phyloP scores from a whole-genome alignment of 2,329 filamentous ascomycete species.

The Pyricularia grisea region DNA sequence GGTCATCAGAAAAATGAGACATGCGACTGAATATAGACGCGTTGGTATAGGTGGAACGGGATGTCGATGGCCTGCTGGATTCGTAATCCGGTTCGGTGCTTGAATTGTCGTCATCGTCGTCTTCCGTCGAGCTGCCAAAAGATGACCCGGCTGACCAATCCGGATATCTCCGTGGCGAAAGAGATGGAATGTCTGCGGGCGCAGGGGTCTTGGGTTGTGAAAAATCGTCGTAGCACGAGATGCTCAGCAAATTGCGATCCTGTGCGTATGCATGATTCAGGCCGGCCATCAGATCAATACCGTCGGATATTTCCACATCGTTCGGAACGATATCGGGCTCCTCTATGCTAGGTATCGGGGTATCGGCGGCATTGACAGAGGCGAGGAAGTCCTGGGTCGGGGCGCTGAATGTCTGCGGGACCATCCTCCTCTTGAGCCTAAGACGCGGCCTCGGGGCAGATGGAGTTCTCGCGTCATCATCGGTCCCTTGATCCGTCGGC shows the following conservation, averaged over 20 bases:
- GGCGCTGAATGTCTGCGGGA: constrained; percentile 34
- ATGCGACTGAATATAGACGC: constrained; percentile 47
- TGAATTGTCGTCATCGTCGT: constrained; percentile 29
- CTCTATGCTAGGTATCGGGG: constrained; percentile 57
- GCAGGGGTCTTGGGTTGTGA: constrained; percentile 46
- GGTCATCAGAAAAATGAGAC: constrained; percentile 41
- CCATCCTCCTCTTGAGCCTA: constrained; percentile 44
- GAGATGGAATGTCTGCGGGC: constrained; percentile 32
- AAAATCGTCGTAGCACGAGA: not conserved
- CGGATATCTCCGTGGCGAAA: constrained; percentile 39
- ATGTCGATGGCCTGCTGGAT: constrained; percentile 50
- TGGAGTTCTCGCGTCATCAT: constrained; percentile 23
- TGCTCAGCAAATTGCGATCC: not conserved
- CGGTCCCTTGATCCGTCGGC: constrained; percentile 5
- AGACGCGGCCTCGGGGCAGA: constrained; percentile 44
- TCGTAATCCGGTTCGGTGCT: constrained; percentile 44
- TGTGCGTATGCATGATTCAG: not conserved
- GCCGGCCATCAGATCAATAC: not conserved
- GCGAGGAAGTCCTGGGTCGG: constrained; percentile 59
- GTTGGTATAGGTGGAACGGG: constrained; percentile 49
- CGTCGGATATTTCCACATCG: constrained; percentile 5
- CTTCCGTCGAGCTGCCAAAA: constrained; percentile 36
- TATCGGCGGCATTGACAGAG: constrained; percentile 54
- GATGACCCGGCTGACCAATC: constrained; percentile 50
- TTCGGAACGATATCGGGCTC: constrained; percentile 31